Evolutionary conservation across 495 filamentous ascomycete species (phyloP).

Genomic region (Bacidia rubella): DNA sequence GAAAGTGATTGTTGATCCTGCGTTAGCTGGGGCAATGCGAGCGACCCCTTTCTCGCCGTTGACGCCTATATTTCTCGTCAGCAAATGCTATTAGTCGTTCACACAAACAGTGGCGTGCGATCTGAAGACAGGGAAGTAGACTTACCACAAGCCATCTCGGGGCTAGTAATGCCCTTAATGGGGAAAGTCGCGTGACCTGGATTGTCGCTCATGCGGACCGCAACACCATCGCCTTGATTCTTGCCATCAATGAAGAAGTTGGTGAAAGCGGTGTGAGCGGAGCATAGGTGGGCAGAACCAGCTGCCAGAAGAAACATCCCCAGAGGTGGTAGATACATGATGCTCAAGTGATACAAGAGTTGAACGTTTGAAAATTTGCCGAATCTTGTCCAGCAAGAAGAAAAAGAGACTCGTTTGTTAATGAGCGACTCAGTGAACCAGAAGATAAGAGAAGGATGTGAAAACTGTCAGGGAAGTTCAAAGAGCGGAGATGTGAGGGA

Average conservation of each 20-base stretch:
- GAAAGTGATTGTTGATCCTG: conserved; percentile 45
- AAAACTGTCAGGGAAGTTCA: not conserved
- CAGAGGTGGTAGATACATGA: conserved; percentile 8
- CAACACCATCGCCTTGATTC: conserved; percentile 53
- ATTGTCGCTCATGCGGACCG: conserved; percentile 50
- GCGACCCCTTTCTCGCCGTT: conserved; percentile 42
- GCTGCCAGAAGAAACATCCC: conserved; percentile 11
- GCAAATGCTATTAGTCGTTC: too few relatives aligned
- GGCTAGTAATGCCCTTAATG: conserved; percentile 31
- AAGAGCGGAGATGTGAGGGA: not conserved
- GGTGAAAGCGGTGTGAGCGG: conserved; percentile 54
- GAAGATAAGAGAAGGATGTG: too few relatives aligned
- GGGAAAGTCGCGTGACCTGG: conserved; percentile 37
- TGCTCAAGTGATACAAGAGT: not conserved
- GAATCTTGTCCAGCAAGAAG: not conserved
- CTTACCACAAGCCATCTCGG: conserved; percentile 62
- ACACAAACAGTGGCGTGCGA: too few relatives aligned
- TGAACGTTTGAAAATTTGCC: too few relatives aligned
- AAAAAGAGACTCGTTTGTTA: not conserved
- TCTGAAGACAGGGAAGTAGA: not conserved
- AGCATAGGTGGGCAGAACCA: conserved; percentile 11
- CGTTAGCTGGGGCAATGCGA: conserved; percentile 41
- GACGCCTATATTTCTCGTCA: conserved; percentile 29
- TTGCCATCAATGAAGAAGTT: conserved; percentile 51
- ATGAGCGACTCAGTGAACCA: not conserved